Evolutionary conservation across 495 filamentous ascomycete genomes (phyloP).

Genomic region (Aspergillus leporis): DNA sequence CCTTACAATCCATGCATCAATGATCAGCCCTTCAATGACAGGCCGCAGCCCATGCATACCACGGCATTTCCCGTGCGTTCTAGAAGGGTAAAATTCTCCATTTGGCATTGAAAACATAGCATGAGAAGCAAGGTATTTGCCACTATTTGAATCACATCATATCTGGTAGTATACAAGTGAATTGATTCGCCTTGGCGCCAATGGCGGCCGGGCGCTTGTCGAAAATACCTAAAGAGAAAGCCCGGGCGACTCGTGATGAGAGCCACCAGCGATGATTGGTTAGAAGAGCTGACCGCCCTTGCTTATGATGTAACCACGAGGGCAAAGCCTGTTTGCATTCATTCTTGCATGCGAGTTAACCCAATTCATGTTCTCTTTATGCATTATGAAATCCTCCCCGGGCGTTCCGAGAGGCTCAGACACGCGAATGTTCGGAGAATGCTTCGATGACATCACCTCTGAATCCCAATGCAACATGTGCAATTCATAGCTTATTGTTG

Average conservation of each 20-base stretch:
- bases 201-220: constrained; percentile 10
- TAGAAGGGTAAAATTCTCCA: background rate
- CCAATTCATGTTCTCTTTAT: too few relatives aligned
- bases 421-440: too few relatives aligned
- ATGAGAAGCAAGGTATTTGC: background rate
- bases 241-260: constrained; percentile 1
- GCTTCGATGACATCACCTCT: background rate
- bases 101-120: background rate
- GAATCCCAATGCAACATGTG: background rate
- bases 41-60: background rate
- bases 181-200: background rate
- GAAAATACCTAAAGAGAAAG: constrained; percentile 5
- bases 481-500: background rate
- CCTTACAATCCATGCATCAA: background rate
- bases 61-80: background rate
- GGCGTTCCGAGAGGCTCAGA: too few relatives aligned
- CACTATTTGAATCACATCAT: background rate
- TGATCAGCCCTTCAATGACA: background rate
- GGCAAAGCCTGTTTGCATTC: constrained; percentile 15
- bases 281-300: background rate
- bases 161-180: background rate
- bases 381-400: too few relatives aligned
- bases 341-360: background rate
- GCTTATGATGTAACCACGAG: constrained; percentile 4
- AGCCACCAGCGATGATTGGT: background rate